These are phyloP conservation scores for Adansonia gregorii DNA, from an alignment of 441 rosid genomes.

Conservation along the genomic window DNA sequence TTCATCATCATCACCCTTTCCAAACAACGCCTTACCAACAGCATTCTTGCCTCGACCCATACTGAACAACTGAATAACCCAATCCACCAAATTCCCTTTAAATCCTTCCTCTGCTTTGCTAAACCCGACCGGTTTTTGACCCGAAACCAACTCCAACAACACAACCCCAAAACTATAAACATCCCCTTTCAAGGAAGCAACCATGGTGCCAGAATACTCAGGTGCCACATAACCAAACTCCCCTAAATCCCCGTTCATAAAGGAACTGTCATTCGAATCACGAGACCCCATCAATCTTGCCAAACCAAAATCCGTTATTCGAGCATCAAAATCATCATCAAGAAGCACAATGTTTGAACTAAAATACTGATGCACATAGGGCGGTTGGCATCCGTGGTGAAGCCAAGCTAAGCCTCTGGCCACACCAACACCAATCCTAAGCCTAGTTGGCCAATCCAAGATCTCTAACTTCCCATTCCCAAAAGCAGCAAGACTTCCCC, in stretches of 20 bases:
- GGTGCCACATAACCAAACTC: slow-evolving; percentile 74
- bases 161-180: slow-evolving; percentile 69
- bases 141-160: slow-evolving; percentile 63
- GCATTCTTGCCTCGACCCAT: slow-evolving; percentile 54
- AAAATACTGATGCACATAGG: slow-evolving; percentile 51
- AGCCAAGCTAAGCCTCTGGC: slow-evolving; percentile 76
- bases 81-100: slow-evolving; percentile 68
- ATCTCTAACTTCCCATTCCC: slow-evolving; percentile 32
- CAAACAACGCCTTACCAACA: slow-evolving; percentile 47
- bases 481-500: slow-evolving; percentile 23
- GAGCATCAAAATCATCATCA: slow-evolving; percentile 64
- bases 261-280: slow-evolving; percentile 57
- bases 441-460: slow-evolving; percentile 62
- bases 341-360: slow-evolving; percentile 63
- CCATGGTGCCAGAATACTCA: slow-evolving; percentile 61
- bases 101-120: slow-evolving; percentile 53
- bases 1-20: slow-evolving; percentile 60
- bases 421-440: slow-evolving; percentile 61
- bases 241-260: slow-evolving; percentile 53
- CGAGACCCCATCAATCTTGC: slow-evolving; percentile 50
- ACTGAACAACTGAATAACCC: slow-evolving; percentile 51
- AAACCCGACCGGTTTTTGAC: slow-evolving; percentile 51
- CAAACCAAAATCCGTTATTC: slow-evolving; percentile 62
- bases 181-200: slow-evolving; percentile 65
- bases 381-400: slow-evolving; percentile 61